phyloP scores from a whole-genome alignment of 2,329 filamentous ascomycete genomes.

The Trichothecium sympodiale region DNA sequence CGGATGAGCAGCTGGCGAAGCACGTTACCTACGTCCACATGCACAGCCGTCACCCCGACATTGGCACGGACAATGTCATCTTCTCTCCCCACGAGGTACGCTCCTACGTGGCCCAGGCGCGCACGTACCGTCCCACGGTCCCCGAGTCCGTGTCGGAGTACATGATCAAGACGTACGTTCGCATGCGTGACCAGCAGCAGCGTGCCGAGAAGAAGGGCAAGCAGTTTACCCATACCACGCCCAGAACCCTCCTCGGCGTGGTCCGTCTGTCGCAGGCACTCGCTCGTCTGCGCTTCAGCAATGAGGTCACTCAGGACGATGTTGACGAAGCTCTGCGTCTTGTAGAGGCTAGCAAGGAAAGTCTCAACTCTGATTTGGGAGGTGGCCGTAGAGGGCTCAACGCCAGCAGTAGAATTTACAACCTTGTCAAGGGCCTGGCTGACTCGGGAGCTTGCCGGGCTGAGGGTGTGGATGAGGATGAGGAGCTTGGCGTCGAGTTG shows the following conservation, averaged over 20 bases:
- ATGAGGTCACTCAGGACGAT: constrained; percentile 77
- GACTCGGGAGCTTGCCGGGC: constrained; percentile 78
- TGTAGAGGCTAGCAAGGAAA: constrained; percentile 88
- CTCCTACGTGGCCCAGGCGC: constrained; percentile 88
- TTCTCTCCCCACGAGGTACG: constrained; percentile 90
- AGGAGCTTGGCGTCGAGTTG: constrained; percentile 52
- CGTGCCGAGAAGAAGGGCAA: constrained; percentile 83
- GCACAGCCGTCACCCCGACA: constrained; percentile 84
- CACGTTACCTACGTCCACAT: constrained; percentile 97
- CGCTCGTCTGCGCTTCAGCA: constrained; percentile 80
- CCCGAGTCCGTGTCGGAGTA: constrained; percentile 85
- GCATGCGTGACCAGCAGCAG: constrained; percentile 84
- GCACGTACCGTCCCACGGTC: constrained; percentile 78
- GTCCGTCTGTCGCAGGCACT: constrained; percentile 89
- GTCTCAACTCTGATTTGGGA: constrained; percentile 61
- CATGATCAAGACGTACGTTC: constrained; percentile 93
- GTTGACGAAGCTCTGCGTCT: constrained; percentile 90
- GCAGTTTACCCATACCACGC: constrained; percentile 88
- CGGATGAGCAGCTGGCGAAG: constrained; percentile 84
- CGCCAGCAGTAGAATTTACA: constrained; percentile 84
- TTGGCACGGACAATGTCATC: constrained; percentile 49
- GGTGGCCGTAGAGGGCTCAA: constrained; percentile 56
- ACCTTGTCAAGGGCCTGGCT: constrained; percentile 79
- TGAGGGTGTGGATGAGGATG: constrained; percentile 49
- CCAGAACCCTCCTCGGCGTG: constrained; percentile 85